Percentiles rank a stretch among this genome's conserved stretches.
These are phyloP conservation scores for Corylus heterophylla DNA, from an alignment of 306 rosid species.

Conservation along the genomic window DNA sequence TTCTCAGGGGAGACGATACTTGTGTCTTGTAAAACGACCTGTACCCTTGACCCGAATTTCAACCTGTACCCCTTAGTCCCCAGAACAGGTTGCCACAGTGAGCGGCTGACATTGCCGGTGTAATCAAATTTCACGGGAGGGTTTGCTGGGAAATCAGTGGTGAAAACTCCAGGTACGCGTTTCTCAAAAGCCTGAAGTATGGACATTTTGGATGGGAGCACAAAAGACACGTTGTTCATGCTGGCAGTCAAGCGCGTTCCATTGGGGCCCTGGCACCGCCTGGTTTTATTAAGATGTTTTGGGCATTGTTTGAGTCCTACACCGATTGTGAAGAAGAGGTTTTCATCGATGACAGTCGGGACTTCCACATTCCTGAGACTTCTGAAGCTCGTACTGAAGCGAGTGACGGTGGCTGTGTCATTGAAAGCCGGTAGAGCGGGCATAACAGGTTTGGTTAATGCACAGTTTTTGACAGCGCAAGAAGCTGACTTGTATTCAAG, in stretches of 20 bases:
- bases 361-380: constrained; percentile 61
- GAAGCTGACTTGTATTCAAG: constrained; percentile 63
- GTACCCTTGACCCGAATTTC: constrained; percentile 75
- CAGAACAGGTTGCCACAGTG: constrained; percentile 67
- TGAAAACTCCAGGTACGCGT: constrained; percentile 64
- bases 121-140: constrained; percentile 68
- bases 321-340: constrained; percentile 67
- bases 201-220: constrained; percentile 63
- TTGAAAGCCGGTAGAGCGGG: constrained; percentile 74
- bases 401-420: constrained; percentile 74
- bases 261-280: constrained; percentile 80
- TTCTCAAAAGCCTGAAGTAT: constrained; percentile 70
- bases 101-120: constrained; percentile 83
- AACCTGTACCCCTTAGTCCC: constrained; percentile 67
- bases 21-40: constrained; percentile 83
- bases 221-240: constrained; percentile 80
- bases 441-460: constrained; percentile 46
- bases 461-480: constrained; percentile 47
- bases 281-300: constrained; percentile 13
- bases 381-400: constrained; percentile 57
- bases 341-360: constrained; percentile 70
- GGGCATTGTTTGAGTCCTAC: constrained; percentile 85
- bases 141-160: constrained; percentile 71
- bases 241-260: constrained; percentile 86
- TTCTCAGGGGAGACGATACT: constrained; percentile 75